Conservation (phyloP, 805 yeast species). For the Wickerhamiella spandovensis region DNA sequence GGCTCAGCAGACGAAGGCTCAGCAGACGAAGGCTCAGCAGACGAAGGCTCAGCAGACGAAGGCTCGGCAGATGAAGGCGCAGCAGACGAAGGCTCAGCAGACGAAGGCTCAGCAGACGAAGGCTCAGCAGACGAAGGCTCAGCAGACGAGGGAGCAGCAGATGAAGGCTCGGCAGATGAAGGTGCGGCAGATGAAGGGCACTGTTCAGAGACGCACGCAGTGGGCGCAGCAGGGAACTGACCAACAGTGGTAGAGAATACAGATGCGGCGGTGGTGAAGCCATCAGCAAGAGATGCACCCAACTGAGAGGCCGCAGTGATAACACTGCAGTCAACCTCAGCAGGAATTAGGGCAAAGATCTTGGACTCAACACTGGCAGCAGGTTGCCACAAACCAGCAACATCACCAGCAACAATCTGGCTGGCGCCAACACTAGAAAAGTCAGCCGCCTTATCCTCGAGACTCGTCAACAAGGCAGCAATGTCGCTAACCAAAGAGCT, state of each 20-base stretch:
- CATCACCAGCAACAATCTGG: conserved; percentile 14
- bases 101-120: background rate
- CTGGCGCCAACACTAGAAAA: conserved; percentile 12
- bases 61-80: background rate
- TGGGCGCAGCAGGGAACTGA: background rate
- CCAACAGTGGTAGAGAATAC: background rate
- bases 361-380: conserved; percentile 9
- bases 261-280: background rate
- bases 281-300: background rate
- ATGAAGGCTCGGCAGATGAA: background rate
- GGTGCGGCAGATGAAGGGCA: background rate
- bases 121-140: background rate
- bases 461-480: conserved; percentile 8
- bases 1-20: no score
- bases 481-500: conserved; percentile 2
- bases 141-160: background rate
- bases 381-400: conserved; percentile 8
- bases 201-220: background rate
- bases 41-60: no score
- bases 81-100: background rate
- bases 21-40: no score
- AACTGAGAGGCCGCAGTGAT: background rate
- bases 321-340: background rate
- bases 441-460: conserved; percentile 14
- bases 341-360: background rate